phyloP scores from a whole-genome alignment of 2,329 filamentous ascomycete genomes.

The Rhytidhysteron rufulum region DNA sequence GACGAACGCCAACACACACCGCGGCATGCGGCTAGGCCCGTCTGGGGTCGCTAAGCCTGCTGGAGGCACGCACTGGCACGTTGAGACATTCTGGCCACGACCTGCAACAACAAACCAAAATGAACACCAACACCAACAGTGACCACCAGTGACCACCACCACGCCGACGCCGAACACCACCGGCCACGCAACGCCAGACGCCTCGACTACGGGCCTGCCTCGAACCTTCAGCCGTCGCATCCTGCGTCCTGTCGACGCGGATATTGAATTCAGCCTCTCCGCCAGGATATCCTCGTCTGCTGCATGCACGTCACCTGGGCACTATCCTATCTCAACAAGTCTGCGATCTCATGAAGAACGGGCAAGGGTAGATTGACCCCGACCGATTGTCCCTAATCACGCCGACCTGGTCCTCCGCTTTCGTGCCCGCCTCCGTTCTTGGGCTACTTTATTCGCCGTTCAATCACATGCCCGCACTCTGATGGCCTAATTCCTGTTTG shows the following conservation, averaged over 20 bases:
- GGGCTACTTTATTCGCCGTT: slow-evolving; percentile 1
- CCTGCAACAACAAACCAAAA: no score
- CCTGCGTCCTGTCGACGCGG: no score
- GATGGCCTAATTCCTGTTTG: background rate
- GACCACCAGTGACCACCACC: no score
- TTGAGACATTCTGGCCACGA: no score
- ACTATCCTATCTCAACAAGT: slow-evolving; percentile 4
- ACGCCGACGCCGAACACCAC: no score
- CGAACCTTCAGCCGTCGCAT: background rate
- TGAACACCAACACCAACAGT: no score
- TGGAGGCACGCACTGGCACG: background rate
- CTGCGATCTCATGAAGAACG: background rate
- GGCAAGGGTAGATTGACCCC: background rate
- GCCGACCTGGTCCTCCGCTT: no score
- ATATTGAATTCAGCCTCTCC: slow-evolving; percentile 1
- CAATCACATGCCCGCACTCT: background rate
- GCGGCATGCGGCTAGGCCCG: background rate
- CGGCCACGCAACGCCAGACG: no score
- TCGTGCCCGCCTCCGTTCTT: no score
- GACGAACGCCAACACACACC: background rate
- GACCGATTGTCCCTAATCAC: no score
- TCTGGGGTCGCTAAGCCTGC: background rate
- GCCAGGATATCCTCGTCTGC: background rate
- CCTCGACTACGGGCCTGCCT: background rate
- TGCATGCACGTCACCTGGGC: no score